A percentile compares a stretch with the other conserved stretches of the same genome.
These are phyloP conservation scores for Fusarium illudens DNA, from an alignment of 2,329 filamentous ascomycete species.

Conservation along the genomic window DNA sequence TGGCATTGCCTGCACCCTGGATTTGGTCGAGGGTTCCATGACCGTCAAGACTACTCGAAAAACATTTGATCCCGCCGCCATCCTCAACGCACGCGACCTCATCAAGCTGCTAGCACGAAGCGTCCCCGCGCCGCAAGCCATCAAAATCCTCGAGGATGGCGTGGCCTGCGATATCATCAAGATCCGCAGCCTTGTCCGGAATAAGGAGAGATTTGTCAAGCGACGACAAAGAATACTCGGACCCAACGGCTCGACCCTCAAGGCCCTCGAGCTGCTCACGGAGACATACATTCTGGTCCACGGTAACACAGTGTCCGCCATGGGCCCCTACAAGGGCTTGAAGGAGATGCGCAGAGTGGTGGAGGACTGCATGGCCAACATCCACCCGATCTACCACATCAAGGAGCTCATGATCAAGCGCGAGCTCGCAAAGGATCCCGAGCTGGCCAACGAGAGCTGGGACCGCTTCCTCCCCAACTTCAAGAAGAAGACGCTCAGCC, in stretches of 20 bases:
- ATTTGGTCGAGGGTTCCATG: conserved; percentile 96
- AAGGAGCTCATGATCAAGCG: conserved; percentile 90
- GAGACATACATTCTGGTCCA: conserved; percentile 94
- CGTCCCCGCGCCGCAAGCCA: conserved; percentile 89
- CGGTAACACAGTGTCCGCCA: conserved; percentile 91
- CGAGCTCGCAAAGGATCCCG: conserved; percentile 88
- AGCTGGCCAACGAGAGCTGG: conserved; percentile 89
- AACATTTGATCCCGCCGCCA: conserved; percentile 90
- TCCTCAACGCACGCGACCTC: conserved; percentile 91
- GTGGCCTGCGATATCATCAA: conserved; percentile 96
- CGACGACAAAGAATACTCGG: conserved; percentile 91
- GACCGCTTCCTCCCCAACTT: conserved; percentile 96
- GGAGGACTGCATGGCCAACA: conserved; percentile 96
- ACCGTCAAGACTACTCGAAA: conserved; percentile 93
- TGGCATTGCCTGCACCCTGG: conserved; percentile 89
- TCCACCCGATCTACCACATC: conserved; percentile 89
- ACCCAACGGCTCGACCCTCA: conserved; percentile 89
- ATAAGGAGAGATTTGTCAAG: conserved; percentile 96
- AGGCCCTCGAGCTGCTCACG: conserved; percentile 92
- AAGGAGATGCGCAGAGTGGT: conserved; percentile 92
- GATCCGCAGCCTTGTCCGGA: conserved; percentile 87
- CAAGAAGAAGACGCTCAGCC: conserved; percentile 90
- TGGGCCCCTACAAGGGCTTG: conserved; percentile 91
- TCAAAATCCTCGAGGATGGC: conserved; percentile 94
- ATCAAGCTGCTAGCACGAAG: conserved; percentile 92